Evolutionary conservation across 78 protist species (phyloP).

Genomic region (Thecamonas trahens): DNA sequence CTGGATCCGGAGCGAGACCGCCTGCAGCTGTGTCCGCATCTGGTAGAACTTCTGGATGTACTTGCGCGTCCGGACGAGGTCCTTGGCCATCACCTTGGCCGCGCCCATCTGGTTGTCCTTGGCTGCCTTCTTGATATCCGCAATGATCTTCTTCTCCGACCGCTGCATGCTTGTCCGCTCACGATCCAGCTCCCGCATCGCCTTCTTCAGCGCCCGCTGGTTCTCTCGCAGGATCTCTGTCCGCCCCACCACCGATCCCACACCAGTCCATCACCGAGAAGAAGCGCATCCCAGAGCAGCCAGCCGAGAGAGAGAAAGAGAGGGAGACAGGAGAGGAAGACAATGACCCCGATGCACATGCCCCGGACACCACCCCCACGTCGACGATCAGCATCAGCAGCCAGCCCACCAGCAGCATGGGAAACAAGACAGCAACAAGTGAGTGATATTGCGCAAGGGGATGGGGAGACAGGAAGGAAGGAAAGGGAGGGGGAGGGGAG

Average conservation of each 20-base stretch:
- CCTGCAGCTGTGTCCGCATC: conserved; percentile 82
- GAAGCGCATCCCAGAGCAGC: neutral
- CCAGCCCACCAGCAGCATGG: too few relatives aligned
- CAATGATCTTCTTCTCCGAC: conserved; percentile 69
- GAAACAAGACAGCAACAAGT: too few relatives aligned
- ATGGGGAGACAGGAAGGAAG: too few relatives aligned
- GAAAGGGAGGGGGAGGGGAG: too few relatives aligned
- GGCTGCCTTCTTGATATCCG: conserved; percentile 82
- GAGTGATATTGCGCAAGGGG: too few relatives aligned
- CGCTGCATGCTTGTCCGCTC: conserved; percentile 67
- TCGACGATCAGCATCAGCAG: too few relatives aligned
- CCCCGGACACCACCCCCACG: too few relatives aligned
- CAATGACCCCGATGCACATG: too few relatives aligned
- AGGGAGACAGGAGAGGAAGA: too few relatives aligned
- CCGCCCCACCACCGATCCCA: too few relatives aligned
- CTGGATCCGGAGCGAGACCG: conserved; percentile 72
- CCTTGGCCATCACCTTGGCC: conserved; percentile 88
- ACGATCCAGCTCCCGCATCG: conserved; percentile 89
- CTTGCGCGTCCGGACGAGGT: conserved; percentile 83
- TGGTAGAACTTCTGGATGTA: conserved; percentile 62
- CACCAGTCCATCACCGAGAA: too few relatives aligned
- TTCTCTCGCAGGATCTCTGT: conserved; percentile 76
- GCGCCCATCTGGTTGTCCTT: conserved; percentile 74
- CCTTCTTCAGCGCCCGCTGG: conserved; percentile 74
- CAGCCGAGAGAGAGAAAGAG: neutral